These are phyloP conservation scores for Cryptomeria japonica DNA, from an alignment of 75 land plant species.

Conservation along the genomic window DNA sequence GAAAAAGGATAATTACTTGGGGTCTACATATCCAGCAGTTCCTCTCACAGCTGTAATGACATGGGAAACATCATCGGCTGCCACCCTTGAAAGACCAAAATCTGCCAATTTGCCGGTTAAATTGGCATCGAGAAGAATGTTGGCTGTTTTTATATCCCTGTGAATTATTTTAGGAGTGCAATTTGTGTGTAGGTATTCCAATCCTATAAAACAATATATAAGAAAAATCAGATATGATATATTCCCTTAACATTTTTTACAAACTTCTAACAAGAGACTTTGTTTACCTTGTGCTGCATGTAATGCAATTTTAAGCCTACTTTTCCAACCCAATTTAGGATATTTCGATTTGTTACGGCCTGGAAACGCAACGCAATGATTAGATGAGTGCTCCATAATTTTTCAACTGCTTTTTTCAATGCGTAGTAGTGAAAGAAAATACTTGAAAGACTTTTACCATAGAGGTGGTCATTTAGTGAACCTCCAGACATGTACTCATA, in stretches of 20 bases:
- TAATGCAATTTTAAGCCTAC: constrained; percentile 8
- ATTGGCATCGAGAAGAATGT: constrained; percentile 16
- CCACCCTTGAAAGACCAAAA: constrained; percentile 12
- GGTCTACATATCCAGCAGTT: constrained; percentile 15
- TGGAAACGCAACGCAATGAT: background rate
- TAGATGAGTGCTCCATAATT: no score
- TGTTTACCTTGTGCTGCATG: background rate
- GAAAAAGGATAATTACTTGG: constrained; percentile 15
- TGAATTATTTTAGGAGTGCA: constrained; percentile 19
- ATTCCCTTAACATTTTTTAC: no score
- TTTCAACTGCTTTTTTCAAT: no score
- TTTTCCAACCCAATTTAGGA: background rate
- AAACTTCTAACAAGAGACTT: no score
- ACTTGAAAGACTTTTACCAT: background rate
- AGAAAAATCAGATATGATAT: background rate
- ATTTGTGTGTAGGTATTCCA: constrained; percentile 15
- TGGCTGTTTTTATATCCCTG: constrained; percentile 17
- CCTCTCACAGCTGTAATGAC: constrained; percentile 8
- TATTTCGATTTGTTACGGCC: background rate
- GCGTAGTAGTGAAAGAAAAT: no score
- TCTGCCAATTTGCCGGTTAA: constrained; percentile 7
- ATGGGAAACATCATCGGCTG: background rate
- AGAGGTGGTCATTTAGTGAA: background rate
- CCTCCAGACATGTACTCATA: background rate
- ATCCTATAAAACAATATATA: background rate